Evolutionary conservation across 106 monocot genomes (phyloP), one percentile per base, ranked within the genome.

Genomic region (Dactylorhiza incarnata): DNA sequence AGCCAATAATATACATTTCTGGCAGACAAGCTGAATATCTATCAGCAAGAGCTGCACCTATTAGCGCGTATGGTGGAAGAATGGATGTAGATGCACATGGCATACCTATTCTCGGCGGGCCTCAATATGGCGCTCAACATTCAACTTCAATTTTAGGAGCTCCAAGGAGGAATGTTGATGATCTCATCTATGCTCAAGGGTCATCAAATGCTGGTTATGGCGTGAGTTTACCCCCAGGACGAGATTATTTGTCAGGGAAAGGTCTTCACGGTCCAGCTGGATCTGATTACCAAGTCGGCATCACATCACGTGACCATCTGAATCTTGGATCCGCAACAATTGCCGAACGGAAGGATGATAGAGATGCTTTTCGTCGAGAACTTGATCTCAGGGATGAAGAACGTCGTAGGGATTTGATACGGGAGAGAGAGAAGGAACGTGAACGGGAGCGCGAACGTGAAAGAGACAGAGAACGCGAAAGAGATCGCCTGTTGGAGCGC

Each of bases 21-120:
- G 87, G 91, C 94, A 99, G 97, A 94, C 97, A 91, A 88, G 79
- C 87, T 71, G 97, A 99, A 63, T 99, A 89, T 80, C 86, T 86
- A 68, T 79, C 97, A 88, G 89, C 85, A 79, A 83, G 91, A 71
- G 66, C 83, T 79, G 91, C 85, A 76, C 71, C 94, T 53, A 72
- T 76, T 88, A 80, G 72, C 73, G 80, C 86, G 11, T 94, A 85
- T 77, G 84, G 85, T 65, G 87, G 87, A 82, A 83, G 94, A 77
- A 54, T 86, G 55, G 97, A 99, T 78, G 77, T 83, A 50, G 93
- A 93, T 82, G 82, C 89, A 71, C 91, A 81, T 65, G 84, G 48
- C 73, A 67, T 91, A 74, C 84, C 92, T 71, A 73, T 90, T 79
- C 83, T 90, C 48, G 84, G 85, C 48, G 78, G 75, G 71, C 56